phyloP scores from a whole-genome alignment of 176 grass and related monocot species.

The Carex parvula region DNA sequence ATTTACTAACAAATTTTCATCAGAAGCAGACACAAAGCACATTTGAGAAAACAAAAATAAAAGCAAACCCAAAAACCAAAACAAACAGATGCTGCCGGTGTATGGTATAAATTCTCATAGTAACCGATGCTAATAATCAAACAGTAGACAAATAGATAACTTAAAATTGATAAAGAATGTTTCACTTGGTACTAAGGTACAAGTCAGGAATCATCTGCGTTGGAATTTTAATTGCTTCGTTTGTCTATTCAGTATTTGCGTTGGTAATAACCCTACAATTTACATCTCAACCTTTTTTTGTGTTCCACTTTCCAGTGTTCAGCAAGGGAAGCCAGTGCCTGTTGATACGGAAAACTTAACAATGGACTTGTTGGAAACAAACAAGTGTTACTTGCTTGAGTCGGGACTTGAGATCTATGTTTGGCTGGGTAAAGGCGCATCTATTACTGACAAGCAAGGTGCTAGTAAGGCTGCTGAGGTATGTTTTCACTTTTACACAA shows the following conservation, averaged over 20 bases:
- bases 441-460: conserved; percentile 73
- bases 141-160: not conserved
- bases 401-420: conserved; percentile 65
- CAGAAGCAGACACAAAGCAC: not conserved
- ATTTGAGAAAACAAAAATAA: not conserved
- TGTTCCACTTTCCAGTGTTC: conserved; percentile 42
- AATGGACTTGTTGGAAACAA: conserved; percentile 70
- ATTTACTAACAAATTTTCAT: not conserved
- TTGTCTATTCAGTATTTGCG: not conserved
- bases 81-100: not conserved
- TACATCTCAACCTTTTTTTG: conserved; percentile 4
- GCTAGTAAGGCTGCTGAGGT: conserved; percentile 78
- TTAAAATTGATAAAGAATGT: not conserved
- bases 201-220: not conserved
- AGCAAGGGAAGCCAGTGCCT: conserved; percentile 53
- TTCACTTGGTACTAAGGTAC: not conserved
- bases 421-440: conserved; percentile 86
- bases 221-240: not conserved
- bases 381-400: conserved; percentile 82
- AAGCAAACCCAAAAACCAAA: not conserved
- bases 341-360: conserved; percentile 56
- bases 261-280: not conserved
- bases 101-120: not conserved
- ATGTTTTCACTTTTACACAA: conserved; percentile 6
- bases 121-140: not conserved